Conservation (phyloP, 1,139 yeast species). For the Lodderomyces elongisporus region DNA sequence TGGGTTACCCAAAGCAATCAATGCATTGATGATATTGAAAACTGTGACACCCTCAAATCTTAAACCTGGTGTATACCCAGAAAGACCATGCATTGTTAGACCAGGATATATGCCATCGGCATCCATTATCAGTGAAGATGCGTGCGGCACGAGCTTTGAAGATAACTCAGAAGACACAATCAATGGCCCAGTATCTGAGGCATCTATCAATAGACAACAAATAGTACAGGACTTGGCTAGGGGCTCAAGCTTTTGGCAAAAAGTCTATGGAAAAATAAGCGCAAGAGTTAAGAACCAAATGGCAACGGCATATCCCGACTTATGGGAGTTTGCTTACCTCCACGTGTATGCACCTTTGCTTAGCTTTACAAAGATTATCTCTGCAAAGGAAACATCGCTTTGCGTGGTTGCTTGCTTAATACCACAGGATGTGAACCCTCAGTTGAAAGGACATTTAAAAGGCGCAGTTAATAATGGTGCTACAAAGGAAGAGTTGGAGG, state of each 20-base stretch:
- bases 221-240: conserved; percentile 32
- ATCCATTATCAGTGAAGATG: conserved; percentile 38
- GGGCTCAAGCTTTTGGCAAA: conserved; percentile 70
- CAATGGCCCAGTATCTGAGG: conserved; percentile 38
- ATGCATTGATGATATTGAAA: conserved; percentile 63
- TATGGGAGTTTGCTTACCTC: conserved; percentile 67
- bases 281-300: conserved; percentile 63
- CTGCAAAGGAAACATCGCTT: conserved; percentile 68
- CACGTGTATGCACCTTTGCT: conserved; percentile 76
- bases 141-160: conserved; percentile 32
- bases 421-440: conserved; percentile 95
- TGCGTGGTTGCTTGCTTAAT: conserved; percentile 75
- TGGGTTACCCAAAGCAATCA: conserved; percentile 83
- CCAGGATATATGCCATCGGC: conserved; percentile 37
- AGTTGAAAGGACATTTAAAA: conserved; percentile 79
- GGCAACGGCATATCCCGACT: conserved; percentile 75
- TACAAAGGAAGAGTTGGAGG: conserved; percentile 55
- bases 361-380: conserved; percentile 59
- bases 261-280: conserved; percentile 72
- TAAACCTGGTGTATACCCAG: conserved; percentile 26
- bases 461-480: conserved; percentile 85
- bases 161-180: conserved; percentile 27
- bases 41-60: conserved; percentile 57
- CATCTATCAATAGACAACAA: conserved; percentile 26
- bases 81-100: conserved; percentile 26